Percentiles rank a stretch among this genome's conserved stretches.
Conservation (phyloP, 2,329 filamentous ascomycete genomes). For the Monilinia laxa region DNA sequence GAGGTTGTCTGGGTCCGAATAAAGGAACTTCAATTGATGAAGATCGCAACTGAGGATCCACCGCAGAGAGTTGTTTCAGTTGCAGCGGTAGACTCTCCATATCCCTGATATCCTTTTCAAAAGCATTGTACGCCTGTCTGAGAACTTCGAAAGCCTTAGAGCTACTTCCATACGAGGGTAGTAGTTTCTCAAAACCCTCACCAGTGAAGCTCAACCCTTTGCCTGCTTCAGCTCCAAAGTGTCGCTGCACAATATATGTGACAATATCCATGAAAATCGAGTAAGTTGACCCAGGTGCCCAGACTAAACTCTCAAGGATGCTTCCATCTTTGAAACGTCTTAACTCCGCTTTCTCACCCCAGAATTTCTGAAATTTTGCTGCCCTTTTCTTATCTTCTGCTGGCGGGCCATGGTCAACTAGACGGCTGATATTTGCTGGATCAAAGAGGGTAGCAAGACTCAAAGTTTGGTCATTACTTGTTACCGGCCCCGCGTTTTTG, state of each 20-base stretch:
- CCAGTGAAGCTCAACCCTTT: constrained; percentile 45
- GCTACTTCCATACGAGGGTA: constrained; percentile 42
- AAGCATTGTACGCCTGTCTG: constrained; percentile 65
- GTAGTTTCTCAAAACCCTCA: constrained; percentile 47
- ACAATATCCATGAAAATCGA: constrained; percentile 80
- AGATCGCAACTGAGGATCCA: constrained; percentile 72
- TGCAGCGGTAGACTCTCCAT: constrained; percentile 86
- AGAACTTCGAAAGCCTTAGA: constrained; percentile 63
- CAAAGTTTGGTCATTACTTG: constrained; percentile 45
- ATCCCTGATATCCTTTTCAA: constrained; percentile 74
- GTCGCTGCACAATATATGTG: constrained; percentile 65
- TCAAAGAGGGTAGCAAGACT: constrained; percentile 71
- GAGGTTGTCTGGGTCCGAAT: constrained; percentile 43
- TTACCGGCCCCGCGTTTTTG: constrained; percentile 42
- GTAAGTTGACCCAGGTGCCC: constrained; percentile 62
- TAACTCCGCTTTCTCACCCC: constrained; percentile 91
- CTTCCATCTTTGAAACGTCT: constrained; percentile 93
- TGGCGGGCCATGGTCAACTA: constrained; percentile 83
- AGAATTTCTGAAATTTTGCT: constrained; percentile 81
- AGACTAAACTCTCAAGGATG: constrained; percentile 89
- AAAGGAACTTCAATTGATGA: constrained; percentile 59
- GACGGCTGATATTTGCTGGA: constrained; percentile 66
- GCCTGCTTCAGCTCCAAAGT: constrained; percentile 59
- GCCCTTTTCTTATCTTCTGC: constrained; percentile 84
- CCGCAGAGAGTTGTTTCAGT: constrained; percentile 74